Percentiles rank a stretch among this genome's conserved stretches.
Evolutionary conservation across 2,329 filamentous ascomycete genomes (phyloP).

Genomic region (Stachybotrys echinatus): DNA sequence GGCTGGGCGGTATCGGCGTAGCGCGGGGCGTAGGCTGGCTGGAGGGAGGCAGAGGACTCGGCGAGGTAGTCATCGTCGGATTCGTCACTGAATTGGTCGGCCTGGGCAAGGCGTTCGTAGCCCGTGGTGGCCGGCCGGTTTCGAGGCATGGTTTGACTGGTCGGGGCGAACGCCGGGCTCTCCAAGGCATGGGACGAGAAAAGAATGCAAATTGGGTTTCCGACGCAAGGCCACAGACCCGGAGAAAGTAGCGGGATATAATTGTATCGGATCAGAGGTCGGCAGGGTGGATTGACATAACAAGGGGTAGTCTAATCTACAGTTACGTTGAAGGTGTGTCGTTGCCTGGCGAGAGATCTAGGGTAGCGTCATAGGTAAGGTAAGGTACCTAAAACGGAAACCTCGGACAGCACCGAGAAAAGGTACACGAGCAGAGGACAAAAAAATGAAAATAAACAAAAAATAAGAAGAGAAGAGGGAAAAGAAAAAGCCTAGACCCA

Average conservation of each 20-base stretch:
- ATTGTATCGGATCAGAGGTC: no score
- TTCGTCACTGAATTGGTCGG: slow-evolving; percentile 68
- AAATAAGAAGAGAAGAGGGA: no score
- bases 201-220: neutral
- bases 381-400: no score
- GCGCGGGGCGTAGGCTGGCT: slow-evolving; percentile 52
- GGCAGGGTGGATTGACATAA: no score
- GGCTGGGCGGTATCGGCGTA: slow-evolving; percentile 61
- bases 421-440: no score
- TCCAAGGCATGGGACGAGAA: neutral
- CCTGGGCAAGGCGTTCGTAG: slow-evolving; percentile 80
- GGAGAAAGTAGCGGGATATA: no score
- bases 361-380: neutral
- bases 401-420: neutral
- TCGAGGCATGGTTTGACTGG: slow-evolving; percentile 51
- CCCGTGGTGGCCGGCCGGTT: slow-evolving; percentile 69
- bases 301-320: no score
- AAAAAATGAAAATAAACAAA: no score
- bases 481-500: no score
- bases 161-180: neutral
- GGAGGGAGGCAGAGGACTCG: slow-evolving; percentile 50
- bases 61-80: slow-evolving; percentile 60
- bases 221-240: no score
- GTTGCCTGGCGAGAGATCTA: neutral
- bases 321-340: no score